These are phyloP conservation scores for Lactarius trivialis DNA, from an alignment of 768 basidiomycete species.

Conservation along the genomic window DNA sequence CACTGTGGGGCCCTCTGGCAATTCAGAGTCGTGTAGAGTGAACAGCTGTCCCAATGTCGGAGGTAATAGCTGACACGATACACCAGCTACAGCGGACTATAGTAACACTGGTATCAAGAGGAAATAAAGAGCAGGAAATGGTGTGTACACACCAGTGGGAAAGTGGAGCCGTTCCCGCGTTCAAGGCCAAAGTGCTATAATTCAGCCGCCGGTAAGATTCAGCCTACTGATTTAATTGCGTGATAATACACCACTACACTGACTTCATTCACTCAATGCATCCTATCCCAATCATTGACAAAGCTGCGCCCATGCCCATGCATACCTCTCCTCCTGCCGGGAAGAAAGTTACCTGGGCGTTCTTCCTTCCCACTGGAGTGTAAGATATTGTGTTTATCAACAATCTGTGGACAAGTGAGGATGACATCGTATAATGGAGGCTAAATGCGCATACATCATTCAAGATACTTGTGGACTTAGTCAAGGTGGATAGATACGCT, in stretches of 20 bases:
- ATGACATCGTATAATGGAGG: slow-evolving; percentile 10
- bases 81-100: too few species aligned
- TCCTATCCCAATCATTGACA: slow-evolving; percentile 25
- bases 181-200: too few species aligned
- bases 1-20: too few species aligned
- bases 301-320: slow-evolving; percentile 17
- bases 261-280: slow-evolving; percentile 4
- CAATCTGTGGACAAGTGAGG: slow-evolving; percentile 43
- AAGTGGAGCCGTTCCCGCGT: too few species aligned
- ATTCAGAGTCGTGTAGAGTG: too few species aligned
- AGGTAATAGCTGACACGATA: too few species aligned
- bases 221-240: too few species aligned
- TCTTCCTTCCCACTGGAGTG: slow-evolving; percentile 52
- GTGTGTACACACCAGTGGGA: too few species aligned
- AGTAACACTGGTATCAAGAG: too few species aligned
- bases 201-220: too few species aligned
- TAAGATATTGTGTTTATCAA: slow-evolving; percentile 69
- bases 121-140: too few species aligned
- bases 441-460: slow-evolving; percentile 64
- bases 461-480: slow-evolving; percentile 79
- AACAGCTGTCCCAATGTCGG: too few species aligned
- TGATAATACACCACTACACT: background rate
- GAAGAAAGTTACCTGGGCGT: slow-evolving; percentile 34
- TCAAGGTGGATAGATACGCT: slow-evolving; percentile 78
- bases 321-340: slow-evolving; percentile 18